Percentiles rank a stretch among this genome's conserved stretches.
phyloP scores from a whole-genome alignment of 805 yeast genomes.

The Cyberlindnera euphorbiiphila region DNA sequence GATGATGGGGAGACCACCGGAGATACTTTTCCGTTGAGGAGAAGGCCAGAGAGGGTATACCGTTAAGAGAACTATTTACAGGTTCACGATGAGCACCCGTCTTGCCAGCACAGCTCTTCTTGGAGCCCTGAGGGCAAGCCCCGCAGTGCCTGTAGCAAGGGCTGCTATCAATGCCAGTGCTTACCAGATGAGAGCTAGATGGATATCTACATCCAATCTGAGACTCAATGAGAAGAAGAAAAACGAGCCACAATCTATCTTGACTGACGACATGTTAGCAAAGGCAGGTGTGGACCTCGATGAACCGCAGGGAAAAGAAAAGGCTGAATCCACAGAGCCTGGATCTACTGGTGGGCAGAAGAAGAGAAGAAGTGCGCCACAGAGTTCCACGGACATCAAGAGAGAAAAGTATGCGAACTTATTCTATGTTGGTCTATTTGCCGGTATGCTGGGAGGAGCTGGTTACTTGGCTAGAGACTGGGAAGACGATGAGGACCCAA shows the following conservation, averaged over 20 bases:
- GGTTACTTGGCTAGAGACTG: constrained; percentile 81
- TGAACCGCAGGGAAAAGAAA: constrained; percentile 17
- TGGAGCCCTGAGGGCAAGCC: constrained; percentile 6
- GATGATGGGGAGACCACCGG: no score
- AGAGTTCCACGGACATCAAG: constrained; percentile 73
- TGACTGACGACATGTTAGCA: constrained; percentile 77
- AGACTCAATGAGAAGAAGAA: constrained; percentile 22
- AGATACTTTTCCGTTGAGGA: no score
- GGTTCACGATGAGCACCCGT: constrained; percentile 16
- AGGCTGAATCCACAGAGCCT: constrained; percentile 13
- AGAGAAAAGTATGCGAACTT: constrained; percentile 79
- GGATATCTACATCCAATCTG: constrained; percentile 16
- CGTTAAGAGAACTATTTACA: no score
- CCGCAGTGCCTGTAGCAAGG: constrained; percentile 3
- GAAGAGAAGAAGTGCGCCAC: constrained; percentile 41
- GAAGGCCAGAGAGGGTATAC: neutral
- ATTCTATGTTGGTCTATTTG: constrained; percentile 55
- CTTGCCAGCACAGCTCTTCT: constrained; percentile 6
- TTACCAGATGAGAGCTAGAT: constrained; percentile 17
- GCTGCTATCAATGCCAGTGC: neutral
- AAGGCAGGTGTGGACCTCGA: constrained; percentile 78
- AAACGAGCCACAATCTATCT: constrained; percentile 43
- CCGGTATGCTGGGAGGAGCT: constrained; percentile 47
- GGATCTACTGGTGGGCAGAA: no score
- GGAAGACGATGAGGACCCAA: constrained; percentile 72